Evolutionary conservation across 2,329 filamentous ascomycete genomes (phyloP).

Genomic region (Ophiostoma quercus): DNA sequence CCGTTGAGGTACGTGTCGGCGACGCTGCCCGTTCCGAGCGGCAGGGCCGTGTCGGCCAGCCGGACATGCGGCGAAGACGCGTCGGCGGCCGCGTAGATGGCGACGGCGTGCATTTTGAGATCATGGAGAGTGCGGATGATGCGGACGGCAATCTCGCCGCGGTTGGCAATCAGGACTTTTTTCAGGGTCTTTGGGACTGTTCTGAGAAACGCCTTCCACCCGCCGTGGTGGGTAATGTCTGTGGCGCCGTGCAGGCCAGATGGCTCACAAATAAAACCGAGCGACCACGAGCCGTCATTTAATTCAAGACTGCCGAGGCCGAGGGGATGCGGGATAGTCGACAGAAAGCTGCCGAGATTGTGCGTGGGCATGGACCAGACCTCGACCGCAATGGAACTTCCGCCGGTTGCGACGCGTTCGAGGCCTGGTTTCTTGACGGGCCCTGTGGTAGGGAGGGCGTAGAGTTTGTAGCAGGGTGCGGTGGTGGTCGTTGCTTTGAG

Average conservation of each 20-base stretch:
- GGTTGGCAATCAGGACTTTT: slow-evolving; percentile 29
- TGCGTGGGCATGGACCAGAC: slow-evolving; percentile 35
- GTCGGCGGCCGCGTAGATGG: slow-evolving; percentile 28
- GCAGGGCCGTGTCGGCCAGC: slow-evolving; percentile 27
- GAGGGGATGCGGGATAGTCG: slow-evolving; percentile 35
- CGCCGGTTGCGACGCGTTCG: slow-evolving; percentile 30
- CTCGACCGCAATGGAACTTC: slow-evolving; percentile 35
- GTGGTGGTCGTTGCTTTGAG: slow-evolving; percentile 32
- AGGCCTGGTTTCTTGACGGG: slow-evolving; percentile 34
- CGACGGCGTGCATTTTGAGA: slow-evolving; percentile 23
- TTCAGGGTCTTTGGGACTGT: background rate
- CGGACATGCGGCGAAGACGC: slow-evolving; percentile 28
- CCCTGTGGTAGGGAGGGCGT: slow-evolving; percentile 28
- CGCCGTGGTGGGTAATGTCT: slow-evolving; percentile 34
- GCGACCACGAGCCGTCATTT: slow-evolving; percentile 34
- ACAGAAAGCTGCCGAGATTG: slow-evolving; percentile 32
- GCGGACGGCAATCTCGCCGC: slow-evolving; percentile 31
- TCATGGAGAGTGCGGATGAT: slow-evolving; percentile 23
- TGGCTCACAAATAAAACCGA: slow-evolving; percentile 38
- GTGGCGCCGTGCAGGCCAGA: slow-evolving; percentile 32
- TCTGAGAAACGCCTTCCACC: slow-evolving; percentile 33
- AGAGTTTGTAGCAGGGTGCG: slow-evolving; percentile 33
- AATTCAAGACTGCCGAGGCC: slow-evolving; percentile 37
- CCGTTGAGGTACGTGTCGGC: slow-evolving; percentile 22
- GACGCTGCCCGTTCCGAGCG: slow-evolving; percentile 26